phyloP scores from a whole-genome alignment of 805 yeast species.

The Jamesozyma lodderae region DNA sequence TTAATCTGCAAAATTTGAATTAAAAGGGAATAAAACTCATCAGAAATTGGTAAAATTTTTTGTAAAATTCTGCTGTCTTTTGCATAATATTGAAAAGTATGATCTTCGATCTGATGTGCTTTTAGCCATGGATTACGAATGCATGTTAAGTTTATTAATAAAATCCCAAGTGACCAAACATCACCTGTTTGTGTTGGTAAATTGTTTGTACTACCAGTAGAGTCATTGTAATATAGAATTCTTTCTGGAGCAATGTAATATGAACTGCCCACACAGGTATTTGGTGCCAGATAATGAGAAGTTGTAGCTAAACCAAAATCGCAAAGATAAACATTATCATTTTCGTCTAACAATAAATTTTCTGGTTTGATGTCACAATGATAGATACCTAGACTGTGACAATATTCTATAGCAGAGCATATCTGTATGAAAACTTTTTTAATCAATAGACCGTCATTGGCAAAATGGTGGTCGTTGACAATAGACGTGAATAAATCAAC shows the following conservation, averaged over 20 bases:
- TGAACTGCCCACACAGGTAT: constrained; percentile 76
- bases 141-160: constrained; percentile 70
- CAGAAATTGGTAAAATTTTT: constrained; percentile 66
- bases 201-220: too few species aligned
- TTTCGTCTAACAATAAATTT: constrained; percentile 66
- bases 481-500: constrained; percentile 85
- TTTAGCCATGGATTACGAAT: constrained; percentile 88
- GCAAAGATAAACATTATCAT: constrained; percentile 49
- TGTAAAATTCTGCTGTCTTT: constrained; percentile 46
- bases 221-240: constrained; percentile 22
- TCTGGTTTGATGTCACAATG: constrained; percentile 97
- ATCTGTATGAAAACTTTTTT: constrained; percentile 64
- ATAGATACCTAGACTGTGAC: constrained; percentile 76
- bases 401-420: constrained; percentile 71
- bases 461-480: constrained; percentile 60
- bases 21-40: constrained; percentile 48
- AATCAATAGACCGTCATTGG: constrained; percentile 40
- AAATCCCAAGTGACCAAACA: constrained; percentile 79
- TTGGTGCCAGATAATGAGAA: constrained; percentile 48
- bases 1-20: constrained; percentile 27
- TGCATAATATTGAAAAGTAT: constrained; percentile 56
- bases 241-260: constrained; percentile 94
- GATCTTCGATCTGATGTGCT: constrained; percentile 54
- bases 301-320: constrained; percentile 88
- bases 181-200: constrained; percentile 71